Evolutionary conservation across 1,284 basidiomycete species (phyloP), one percentile per base, ranked within the genome.

Genomic region (Earliella scabrosa): DNA sequence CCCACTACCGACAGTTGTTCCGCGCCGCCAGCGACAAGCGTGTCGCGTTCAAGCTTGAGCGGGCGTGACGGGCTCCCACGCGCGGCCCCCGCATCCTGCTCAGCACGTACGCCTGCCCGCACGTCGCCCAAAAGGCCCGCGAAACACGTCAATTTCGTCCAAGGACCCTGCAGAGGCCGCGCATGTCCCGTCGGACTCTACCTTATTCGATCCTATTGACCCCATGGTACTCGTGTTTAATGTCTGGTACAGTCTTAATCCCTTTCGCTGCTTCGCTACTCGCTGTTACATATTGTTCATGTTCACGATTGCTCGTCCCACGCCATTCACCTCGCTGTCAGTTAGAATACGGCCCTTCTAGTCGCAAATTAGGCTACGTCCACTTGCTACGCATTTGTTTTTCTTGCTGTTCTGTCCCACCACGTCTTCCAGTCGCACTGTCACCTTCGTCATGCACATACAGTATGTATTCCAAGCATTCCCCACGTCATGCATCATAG

Each of bases 21-120:
- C 82, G 80, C 66, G 88, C 90, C 27, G 88, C 85, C 65, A 83
- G 77, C 63, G 87, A 90, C 72, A 84, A 81, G 50, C 79, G 82
- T 61, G 79, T 83, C 20, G 82, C 90, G 21, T 92, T 83, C 79
- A 90, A 87, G 67, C 82, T 90, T 59, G 86, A 91, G 59, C 66
- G 65, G 54, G 64, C 65, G 43, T 63, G 61, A 62, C 38, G 54
- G 36, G 27, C 54, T 62, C 60, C 50, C 60, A 62, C 58, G 60
- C 24, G 23, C 31, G 21, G 50, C 40, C 61, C 39, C 63, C 55
- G 43, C 53, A 29, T 24, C 46, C 54, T 44, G 40, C 45, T 52
- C 36, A 31, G 29, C 29, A 13, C 29, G 13, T 41, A 11, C 21
- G 39, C 23, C 4, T 41, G 50, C 35, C 34, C 31, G 26, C 29